phyloP scores from a whole-genome alignment of 768 basidiomycete species.

The Antrodiella citrinella region DNA sequence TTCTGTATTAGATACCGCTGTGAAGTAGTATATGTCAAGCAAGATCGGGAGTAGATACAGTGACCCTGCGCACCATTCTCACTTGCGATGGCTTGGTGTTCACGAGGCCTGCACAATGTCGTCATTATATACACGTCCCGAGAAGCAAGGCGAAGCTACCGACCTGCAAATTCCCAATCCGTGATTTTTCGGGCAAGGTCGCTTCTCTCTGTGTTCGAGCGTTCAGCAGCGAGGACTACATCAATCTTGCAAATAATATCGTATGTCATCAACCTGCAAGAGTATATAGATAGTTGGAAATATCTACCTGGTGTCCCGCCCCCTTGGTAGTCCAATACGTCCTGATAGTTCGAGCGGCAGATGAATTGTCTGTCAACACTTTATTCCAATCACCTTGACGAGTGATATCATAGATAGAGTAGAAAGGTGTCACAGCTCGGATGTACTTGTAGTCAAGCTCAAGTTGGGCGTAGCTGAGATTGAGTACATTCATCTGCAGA shows the following conservation, averaged over 20 bases:
- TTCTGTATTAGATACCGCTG: conserved; percentile 31
- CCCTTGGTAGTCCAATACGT: conserved; percentile 22
- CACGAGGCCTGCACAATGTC: not conserved
- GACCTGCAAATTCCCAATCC: conserved; percentile 12
- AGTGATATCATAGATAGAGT: conserved; percentile 32
- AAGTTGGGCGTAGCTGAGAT: conserved; percentile 37
- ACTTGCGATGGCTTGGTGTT: not conserved
- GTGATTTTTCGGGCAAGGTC: conserved; percentile 29
- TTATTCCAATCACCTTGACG: conserved; percentile 19
- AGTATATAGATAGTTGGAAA: no score
- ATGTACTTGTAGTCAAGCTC: conserved; percentile 39
- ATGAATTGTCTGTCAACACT: conserved; percentile 23
- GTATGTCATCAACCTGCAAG: not conserved
- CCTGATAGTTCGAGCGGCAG: conserved; percentile 26
- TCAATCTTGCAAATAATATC: conserved; percentile 24
- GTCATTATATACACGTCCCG: no score
- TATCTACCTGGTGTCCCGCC: conserved; percentile 16
- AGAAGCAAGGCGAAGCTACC: not conserved
- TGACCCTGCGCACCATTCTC: not conserved
- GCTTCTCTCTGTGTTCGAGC: conserved; percentile 22
- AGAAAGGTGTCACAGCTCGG: conserved; percentile 40
- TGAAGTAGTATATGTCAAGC: no score
- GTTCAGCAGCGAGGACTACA: conserved; percentile 22
- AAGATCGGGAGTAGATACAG: no score
- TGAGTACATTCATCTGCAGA: conserved; percentile 32